Percentiles rank a stretch among this genome's conserved stretches.
These are phyloP conservation scores for Populus hybrid DNA, from an alignment of 441 rosid species.

Conservation along the genomic window DNA sequence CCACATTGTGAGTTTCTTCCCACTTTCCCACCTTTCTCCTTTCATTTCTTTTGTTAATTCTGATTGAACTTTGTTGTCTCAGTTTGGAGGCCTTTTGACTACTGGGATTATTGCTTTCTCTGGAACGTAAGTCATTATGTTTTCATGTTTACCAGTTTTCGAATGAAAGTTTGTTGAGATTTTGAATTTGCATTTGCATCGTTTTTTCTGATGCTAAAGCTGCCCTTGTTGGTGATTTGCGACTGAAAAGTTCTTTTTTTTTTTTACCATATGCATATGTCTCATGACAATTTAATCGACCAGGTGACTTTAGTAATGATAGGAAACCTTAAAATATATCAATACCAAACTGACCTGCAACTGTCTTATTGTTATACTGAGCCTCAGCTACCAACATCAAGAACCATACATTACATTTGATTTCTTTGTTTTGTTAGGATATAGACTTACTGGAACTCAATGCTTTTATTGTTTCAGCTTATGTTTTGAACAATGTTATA, in stretches of 20 bases:
- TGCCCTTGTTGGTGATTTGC: neutral
- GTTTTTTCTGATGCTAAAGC: neutral
- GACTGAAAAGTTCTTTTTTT: too few relatives aligned
- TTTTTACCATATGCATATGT: too few relatives aligned
- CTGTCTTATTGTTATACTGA: neutral
- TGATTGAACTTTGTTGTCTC: conserved; percentile 12
- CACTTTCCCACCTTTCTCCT: neutral
- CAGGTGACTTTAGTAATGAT: neutral
- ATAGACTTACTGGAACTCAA: neutral
- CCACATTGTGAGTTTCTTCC: conserved; percentile 46
- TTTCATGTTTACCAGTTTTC: neutral
- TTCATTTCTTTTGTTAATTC: neutral
- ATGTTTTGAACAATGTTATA: neutral
- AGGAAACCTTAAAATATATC: neutral
- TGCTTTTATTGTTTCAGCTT: neutral
- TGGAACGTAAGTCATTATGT: conserved; percentile 70
- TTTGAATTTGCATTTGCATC: neutral
- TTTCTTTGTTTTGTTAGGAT: neutral
- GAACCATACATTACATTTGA: neutral
- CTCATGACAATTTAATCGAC: too few relatives aligned
- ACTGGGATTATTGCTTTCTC: conserved; percentile 79
- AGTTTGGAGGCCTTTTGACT: conserved; percentile 92
- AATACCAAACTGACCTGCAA: neutral
- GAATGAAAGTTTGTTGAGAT: neutral
- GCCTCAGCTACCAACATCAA: neutral